Percentiles rank a stretch among this genome's conserved stretches.
Conservation (phyloP, 73 alveolate genomes). For the Paramecium caudatum region DNA sequence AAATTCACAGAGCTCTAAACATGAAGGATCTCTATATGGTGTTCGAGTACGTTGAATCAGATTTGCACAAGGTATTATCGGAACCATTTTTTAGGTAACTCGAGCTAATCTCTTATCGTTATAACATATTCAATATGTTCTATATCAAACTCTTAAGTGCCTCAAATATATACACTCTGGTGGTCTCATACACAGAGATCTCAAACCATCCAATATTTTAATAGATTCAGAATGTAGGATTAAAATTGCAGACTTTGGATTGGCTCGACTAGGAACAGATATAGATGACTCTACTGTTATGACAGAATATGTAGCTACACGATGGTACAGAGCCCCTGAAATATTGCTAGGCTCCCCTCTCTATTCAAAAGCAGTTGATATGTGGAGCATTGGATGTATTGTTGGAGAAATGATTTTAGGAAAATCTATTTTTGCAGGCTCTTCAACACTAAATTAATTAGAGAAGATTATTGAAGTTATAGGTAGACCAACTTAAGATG, state of each 20-base stretch:
- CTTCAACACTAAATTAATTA: conserved; percentile 84
- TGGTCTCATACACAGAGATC: conserved; percentile 93
- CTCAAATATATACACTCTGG: conserved; percentile 94
- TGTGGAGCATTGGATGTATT: conserved; percentile 97
- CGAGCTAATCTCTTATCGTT: conserved; percentile 90
- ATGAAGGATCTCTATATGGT: conserved; percentile 80
- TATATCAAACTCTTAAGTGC: conserved; percentile 94
- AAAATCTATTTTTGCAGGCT: conserved; percentile 94
- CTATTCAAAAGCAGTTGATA: conserved; percentile 81
- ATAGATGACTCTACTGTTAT: conserved; percentile 75
- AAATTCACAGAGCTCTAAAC: conserved; percentile 83
- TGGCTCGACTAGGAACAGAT: conserved; percentile 85
- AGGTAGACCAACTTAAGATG: conserved; percentile 91
- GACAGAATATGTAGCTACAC: conserved; percentile 91
- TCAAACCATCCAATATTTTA: conserved; percentile 93
- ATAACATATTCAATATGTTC: conserved; percentile 88
- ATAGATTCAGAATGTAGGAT: conserved; percentile 93
- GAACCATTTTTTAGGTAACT: conserved; percentile 25
- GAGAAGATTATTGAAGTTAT: conserved; percentile 88
- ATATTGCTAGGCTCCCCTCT: conserved; percentile 77
- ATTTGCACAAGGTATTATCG: conserved; percentile 79
- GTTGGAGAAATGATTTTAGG: conserved; percentile 91
- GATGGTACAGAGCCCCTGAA: conserved; percentile 96
- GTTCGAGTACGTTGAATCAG: conserved; percentile 88
- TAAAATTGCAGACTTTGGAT: conserved; percentile 96